Conservation (phyloP, 371 early-diverging fungal species). For the Mortierella sp. region DNA sequence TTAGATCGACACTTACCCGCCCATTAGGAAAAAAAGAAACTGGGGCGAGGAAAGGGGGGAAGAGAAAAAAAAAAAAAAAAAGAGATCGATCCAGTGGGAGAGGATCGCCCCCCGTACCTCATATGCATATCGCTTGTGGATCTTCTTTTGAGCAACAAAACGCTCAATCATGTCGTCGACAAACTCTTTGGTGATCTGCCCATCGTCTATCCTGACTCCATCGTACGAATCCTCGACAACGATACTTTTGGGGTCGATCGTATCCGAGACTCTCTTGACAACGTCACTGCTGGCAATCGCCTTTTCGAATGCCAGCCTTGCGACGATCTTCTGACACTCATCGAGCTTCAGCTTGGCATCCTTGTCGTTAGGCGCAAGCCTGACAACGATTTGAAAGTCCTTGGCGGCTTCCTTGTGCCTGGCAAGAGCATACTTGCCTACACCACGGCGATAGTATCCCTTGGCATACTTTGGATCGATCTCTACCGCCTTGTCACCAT, state of each 20-base stretch:
- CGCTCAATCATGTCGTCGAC: constrained; percentile 79
- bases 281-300: constrained; percentile 76
- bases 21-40: no score
- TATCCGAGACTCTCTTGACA: constrained; percentile 30
- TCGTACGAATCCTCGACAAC: constrained; percentile 79
- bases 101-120: constrained; percentile 59
- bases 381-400: constrained; percentile 61
- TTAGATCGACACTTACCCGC: no score
- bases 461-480: constrained; percentile 89
- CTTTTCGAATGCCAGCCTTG: constrained; percentile 89
- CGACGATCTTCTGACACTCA: constrained; percentile 91
- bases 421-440: constrained; percentile 48
- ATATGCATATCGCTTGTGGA: constrained; percentile 90
- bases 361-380: constrained; percentile 74
- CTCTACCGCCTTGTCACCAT: constrained; percentile 87
- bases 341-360: constrained; percentile 74
- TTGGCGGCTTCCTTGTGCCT: constrained; percentile 53
- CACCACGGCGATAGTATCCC: constrained; percentile 60
- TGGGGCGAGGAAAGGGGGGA: no score
- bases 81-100: no score
- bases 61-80: no score
- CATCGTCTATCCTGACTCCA: constrained; percentile 68
- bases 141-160: constrained; percentile 88
- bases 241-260: constrained; percentile 43
- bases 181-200: constrained; percentile 81